A percentile compares a stretch with the other conserved stretches of the same genome.
Evolutionary conservation across 1,284 basidiomycete genomes (phyloP).

Genomic region (Butyriboletus appendiculatus): DNA sequence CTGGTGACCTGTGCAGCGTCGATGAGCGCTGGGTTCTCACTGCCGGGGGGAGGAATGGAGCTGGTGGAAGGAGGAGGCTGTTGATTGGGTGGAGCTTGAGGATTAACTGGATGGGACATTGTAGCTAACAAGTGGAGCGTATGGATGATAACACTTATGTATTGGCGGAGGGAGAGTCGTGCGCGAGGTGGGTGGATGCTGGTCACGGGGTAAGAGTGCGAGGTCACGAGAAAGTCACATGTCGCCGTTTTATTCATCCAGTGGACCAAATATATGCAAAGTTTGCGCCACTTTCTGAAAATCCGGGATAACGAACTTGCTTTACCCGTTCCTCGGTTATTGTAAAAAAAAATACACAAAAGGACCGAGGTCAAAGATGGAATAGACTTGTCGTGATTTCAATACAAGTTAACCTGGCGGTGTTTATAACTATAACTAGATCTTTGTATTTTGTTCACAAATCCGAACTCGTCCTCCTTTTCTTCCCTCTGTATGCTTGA

Average conservation of each 20-base stretch:
- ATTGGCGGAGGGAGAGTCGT: conserved; percentile 5
- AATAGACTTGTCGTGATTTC: too few species aligned
- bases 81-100: conserved; percentile 18
- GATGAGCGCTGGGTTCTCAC: conserved; percentile 16
- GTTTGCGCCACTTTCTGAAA: background rate
- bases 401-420: background rate
- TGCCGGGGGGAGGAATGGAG: conserved; percentile 9
- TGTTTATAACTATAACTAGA: conserved; percentile 6
- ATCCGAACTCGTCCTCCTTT: background rate
- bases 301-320: too few species aligned
- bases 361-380: too few species aligned
- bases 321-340: too few species aligned
- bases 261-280: conserved; percentile 33
- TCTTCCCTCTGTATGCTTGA: background rate
- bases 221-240: conserved; percentile 41
- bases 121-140: background rate
- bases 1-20: conserved; percentile 31
- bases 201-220: conserved; percentile 37
- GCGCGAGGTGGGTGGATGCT: conserved; percentile 19
- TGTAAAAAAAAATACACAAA: too few species aligned
- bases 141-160: background rate
- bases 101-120: conserved; percentile 20
- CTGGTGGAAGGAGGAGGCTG: conserved; percentile 13
- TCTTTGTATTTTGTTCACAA: background rate
- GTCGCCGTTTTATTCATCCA: conserved; percentile 33